Percentiles rank a stretch among this genome's conserved stretches.
These are phyloP conservation scores for Byssoonygena ceratinophila DNA, from an alignment of 2,329 filamentous ascomycete genomes.

Conservation along the genomic window DNA sequence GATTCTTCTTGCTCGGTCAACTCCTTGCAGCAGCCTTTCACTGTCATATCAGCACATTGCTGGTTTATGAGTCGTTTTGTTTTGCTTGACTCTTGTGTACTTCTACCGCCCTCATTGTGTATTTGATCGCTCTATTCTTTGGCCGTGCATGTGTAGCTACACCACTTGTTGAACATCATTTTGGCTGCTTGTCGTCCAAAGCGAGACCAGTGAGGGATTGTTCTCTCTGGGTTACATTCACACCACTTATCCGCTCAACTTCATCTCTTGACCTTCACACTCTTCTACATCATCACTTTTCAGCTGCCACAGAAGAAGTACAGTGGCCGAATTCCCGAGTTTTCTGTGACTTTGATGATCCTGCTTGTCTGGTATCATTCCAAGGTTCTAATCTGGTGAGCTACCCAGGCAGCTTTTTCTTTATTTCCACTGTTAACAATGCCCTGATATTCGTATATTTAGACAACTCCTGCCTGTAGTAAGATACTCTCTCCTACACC, in stretches of 20 bases:
- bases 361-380: not conserved
- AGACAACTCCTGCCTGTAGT: too few relatives aligned
- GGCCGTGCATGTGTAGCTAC: not conserved
- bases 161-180: not conserved
- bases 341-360: not conserved
- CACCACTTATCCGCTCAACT: not conserved
- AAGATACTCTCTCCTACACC: too few relatives aligned
- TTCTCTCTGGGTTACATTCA: slow-evolving; percentile 4
- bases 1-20: not conserved
- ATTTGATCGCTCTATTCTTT: too few relatives aligned
- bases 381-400: not conserved
- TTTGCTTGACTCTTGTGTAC: not conserved
- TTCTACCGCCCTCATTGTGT: not conserved
- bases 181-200: not conserved
- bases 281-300: not conserved
- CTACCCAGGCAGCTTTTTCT: not conserved
- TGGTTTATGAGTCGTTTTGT: not conserved
- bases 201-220: not conserved
- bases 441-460: not conserved
- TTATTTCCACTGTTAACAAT: not conserved
- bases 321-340: too few relatives aligned
- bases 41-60: not conserved
- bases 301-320: not conserved
- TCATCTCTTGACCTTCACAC: not conserved
- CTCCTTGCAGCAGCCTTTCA: not conserved